A percentile compares a stretch with the other conserved stretches of the same genome.
Conservation (phyloP, 768 basidiomycete species). For the Coprinopsis strossmayeri region DNA sequence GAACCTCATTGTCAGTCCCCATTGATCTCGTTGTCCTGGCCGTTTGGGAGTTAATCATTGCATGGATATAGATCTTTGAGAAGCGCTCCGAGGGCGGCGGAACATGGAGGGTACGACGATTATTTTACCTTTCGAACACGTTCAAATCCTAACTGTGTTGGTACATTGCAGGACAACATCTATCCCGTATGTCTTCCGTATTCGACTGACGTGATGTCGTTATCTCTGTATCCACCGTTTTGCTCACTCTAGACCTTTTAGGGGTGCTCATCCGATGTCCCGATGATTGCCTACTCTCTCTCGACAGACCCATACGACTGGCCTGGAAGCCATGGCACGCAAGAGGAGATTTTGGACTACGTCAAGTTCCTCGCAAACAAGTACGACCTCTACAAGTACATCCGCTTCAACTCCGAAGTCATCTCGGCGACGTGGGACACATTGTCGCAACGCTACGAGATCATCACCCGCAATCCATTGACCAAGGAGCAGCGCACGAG, state of each 20-base stretch:
- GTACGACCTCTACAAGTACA: not conserved
- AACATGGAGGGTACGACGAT: conserved; percentile 47
- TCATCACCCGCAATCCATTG: conserved; percentile 13
- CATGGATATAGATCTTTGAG: conserved; percentile 44
- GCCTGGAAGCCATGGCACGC: conserved; percentile 32
- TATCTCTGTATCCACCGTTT: too few relatives aligned
- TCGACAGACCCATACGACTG: conserved; percentile 44
- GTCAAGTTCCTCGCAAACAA: conserved; percentile 27
- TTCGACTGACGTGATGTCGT: not conserved
- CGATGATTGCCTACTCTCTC: conserved; percentile 37
- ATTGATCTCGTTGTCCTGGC: too few relatives aligned
- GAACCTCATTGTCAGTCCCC: conserved; percentile 32
- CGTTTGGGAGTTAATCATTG: too few relatives aligned
- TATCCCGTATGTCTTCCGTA: not conserved
- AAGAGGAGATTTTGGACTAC: conserved; percentile 37
- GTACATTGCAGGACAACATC: not conserved
- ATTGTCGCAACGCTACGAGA: not conserved
- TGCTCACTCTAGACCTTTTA: too few relatives aligned
- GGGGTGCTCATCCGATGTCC: conserved; percentile 41
- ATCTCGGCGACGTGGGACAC: not conserved
- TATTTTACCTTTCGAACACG: not conserved
- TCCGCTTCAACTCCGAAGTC: not conserved
- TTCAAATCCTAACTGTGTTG: not conserved
- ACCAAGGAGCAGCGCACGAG: conserved; percentile 23
- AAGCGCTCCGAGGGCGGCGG: conserved; percentile 39